Evolutionary conservation across 768 basidiomycete genomes (phyloP).

Genomic region (Mycena alexandri): DNA sequence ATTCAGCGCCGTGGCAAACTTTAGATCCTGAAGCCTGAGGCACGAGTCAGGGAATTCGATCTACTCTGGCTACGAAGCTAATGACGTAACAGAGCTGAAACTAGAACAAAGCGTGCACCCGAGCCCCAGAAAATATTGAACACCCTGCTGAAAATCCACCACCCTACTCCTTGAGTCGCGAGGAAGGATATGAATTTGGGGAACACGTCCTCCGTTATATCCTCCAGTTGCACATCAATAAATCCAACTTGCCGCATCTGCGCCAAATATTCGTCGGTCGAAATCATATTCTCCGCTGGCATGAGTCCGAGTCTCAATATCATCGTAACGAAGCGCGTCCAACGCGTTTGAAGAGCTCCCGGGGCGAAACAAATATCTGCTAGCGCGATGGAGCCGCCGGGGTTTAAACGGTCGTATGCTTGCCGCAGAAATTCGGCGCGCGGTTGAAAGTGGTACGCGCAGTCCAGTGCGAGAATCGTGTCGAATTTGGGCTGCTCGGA

Average conservation of each 20-base stretch:
- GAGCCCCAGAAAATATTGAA: constrained; percentile 43
- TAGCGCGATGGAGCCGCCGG: constrained; percentile 67
- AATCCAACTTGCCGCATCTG: constrained; percentile 65
- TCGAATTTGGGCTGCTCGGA: constrained; percentile 51
- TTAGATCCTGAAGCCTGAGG: too few relatives aligned
- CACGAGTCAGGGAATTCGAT: too few relatives aligned
- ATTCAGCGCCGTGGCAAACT: too few relatives aligned
- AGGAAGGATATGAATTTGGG: constrained; percentile 68
- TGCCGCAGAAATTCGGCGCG: constrained; percentile 66
- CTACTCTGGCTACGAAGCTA: too few relatives aligned
- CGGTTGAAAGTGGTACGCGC: constrained; percentile 76
- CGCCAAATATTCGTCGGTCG: constrained; percentile 57
- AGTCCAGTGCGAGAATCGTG: constrained; percentile 72
- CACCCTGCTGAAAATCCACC: constrained; percentile 57
- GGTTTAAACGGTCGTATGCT: constrained; percentile 56
- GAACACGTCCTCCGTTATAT: constrained; percentile 70
- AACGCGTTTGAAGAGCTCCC: constrained; percentile 40
- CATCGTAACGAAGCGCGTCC: constrained; percentile 45
- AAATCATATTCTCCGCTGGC: constrained; percentile 64
- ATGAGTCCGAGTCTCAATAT: constrained; percentile 56
- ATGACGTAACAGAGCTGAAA: constrained; percentile 38
- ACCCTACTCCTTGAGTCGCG: constrained; percentile 54
- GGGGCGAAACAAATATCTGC: constrained; percentile 71
- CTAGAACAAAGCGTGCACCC: constrained; percentile 66
- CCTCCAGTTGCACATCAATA: constrained; percentile 64